Conservation (phyloP, 148 eudicot genomes). For the Hydrangea macrophylla region DNA sequence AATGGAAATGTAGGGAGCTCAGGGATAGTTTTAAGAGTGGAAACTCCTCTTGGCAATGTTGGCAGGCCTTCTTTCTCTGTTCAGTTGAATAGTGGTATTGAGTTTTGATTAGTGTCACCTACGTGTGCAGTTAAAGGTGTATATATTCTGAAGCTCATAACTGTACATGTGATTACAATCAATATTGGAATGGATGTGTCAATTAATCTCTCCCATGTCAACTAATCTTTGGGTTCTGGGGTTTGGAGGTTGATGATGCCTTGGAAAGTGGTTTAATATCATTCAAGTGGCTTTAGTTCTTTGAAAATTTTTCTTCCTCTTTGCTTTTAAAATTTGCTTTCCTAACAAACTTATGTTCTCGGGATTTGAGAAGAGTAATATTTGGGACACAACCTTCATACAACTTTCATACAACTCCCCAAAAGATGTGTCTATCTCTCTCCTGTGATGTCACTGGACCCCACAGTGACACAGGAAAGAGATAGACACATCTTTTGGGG, state of each 20-base stretch:
- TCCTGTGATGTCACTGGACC: no score
- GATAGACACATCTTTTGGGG: no score
- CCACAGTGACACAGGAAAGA: no score
- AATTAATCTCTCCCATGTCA: not conserved
- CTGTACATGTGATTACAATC: slow-evolving; percentile 8
- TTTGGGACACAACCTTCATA: no score
- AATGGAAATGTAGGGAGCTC: slow-evolving; percentile 83
- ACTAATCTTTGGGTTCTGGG: not conserved
- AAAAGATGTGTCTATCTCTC: no score
- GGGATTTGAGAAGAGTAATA: no score
- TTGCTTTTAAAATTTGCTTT: no score
- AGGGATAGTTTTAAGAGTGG: slow-evolving; percentile 76
- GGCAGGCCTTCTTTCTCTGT: slow-evolving; percentile 76
- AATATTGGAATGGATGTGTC: not conserved
- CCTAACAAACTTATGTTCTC: no score
- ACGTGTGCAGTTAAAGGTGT: slow-evolving; percentile 21
- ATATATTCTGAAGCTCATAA: slow-evolving; percentile 27
- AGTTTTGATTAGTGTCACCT: slow-evolving; percentile 48
- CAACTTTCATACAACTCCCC: no score
- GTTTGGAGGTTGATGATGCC: not conserved
- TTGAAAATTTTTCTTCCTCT: not conserved
- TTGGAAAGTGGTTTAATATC: not conserved
- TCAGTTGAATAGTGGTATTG: slow-evolving; percentile 85
- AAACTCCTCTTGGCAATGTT: slow-evolving; percentile 70
- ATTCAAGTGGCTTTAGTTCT: not conserved